These are phyloP conservation scores for Rhodamnia rubescens DNA, from an alignment of 345 rosid genomes.

Conservation along the genomic window DNA sequence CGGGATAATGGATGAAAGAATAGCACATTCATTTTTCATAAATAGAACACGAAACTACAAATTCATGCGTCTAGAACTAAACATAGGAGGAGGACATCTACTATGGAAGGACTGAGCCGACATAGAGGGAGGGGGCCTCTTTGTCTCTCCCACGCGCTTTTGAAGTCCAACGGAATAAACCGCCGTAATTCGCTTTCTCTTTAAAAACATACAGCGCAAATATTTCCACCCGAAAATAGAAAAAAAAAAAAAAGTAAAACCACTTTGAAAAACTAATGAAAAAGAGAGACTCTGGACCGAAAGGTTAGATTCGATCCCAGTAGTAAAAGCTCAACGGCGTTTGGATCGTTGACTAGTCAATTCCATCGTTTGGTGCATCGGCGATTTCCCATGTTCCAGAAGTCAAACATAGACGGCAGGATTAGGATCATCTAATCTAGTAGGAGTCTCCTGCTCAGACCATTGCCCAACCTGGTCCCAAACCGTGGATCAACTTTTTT, in stretches of 20 bases:
- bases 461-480: neutral
- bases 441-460: neutral
- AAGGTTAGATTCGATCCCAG: neutral
- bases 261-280: neutral
- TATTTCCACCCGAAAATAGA: neutral
- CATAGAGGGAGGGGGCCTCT: no score
- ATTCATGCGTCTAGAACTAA: no score
- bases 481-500: neutral
- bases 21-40: no score
- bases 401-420: neutral
- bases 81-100: no score
- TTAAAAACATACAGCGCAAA: neutral
- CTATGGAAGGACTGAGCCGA: no score
- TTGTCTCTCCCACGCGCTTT: no score
- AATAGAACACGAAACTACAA: no score
- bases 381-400: neutral
- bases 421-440: neutral
- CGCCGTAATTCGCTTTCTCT: neutral
- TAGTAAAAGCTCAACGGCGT: neutral
- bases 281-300: neutral
- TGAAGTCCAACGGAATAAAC: neutral
- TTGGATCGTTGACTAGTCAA: neutral
- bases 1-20: accelerated
- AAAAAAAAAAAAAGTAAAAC: neutral
- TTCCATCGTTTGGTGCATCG: neutral